These are phyloP conservation scores for Fraxinus americana DNA, from an alignment of 257 asterid species.

Conservation along the genomic window DNA sequence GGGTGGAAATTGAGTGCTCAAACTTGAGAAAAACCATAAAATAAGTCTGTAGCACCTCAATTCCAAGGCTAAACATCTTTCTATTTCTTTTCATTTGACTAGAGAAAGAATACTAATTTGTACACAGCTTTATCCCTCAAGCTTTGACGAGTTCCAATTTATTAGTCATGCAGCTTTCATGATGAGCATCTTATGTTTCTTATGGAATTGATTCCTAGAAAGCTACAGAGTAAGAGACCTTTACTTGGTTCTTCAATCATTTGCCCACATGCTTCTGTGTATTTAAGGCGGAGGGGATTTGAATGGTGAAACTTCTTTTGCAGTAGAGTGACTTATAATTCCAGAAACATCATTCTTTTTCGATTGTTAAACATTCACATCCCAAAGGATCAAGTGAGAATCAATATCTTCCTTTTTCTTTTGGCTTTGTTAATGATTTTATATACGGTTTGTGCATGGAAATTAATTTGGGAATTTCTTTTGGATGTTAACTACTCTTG, in stretches of 20 bases:
- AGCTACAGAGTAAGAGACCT: not conserved
- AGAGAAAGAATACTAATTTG: not conserved
- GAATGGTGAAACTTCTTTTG: not conserved
- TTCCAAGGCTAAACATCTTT: not conserved
- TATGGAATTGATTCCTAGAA: not conserved
- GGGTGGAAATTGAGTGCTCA: too few species aligned
- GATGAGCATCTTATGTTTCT: not conserved
- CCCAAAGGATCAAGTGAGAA: not conserved
- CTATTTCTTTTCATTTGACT: not conserved
- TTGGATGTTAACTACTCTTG: not conserved
- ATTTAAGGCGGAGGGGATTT: not conserved
- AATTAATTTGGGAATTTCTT: not conserved
- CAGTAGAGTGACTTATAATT: not conserved
- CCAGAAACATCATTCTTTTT: not conserved
- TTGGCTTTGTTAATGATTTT: conserved; percentile 26
- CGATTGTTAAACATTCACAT: not conserved
- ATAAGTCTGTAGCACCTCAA: not conserved
- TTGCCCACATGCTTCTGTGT: not conserved
- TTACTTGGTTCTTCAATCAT: too few species aligned
- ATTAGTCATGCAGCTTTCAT: not conserved
- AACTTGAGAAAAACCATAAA: too few species aligned
- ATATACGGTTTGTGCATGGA: conserved; percentile 33
- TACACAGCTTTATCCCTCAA: not conserved
- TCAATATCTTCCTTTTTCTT: not conserved
- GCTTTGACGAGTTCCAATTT: not conserved